phyloP scores from a whole-genome alignment of 2,329 filamentous ascomycete species.

The Thielaviopsis ethacetica region DNA sequence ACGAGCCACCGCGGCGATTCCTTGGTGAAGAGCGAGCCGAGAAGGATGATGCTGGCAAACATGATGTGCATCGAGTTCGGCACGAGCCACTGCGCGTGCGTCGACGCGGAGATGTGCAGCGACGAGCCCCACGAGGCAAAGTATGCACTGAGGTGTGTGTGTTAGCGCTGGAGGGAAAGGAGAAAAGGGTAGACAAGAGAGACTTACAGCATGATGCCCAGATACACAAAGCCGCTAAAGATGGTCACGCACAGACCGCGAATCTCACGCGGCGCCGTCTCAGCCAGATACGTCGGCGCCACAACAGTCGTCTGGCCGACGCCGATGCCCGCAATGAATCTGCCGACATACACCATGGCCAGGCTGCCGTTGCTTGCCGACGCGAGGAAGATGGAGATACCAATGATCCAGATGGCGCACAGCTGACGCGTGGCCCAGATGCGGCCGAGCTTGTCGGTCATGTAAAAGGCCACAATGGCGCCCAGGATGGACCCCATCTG shows the following conservation, averaged over 20 bases:
- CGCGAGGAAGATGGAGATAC: constrained; percentile 42
- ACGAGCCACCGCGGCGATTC: constrained; percentile 58
- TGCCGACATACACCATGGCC: constrained; percentile 43
- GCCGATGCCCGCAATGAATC: constrained; percentile 49
- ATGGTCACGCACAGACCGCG: constrained; percentile 55
- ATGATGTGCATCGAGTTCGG: constrained; percentile 65
- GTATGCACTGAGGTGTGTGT: constrained; percentile 32
- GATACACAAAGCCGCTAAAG: constrained; percentile 43
- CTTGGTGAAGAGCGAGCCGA: constrained; percentile 50
- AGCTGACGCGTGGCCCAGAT: constrained; percentile 45
- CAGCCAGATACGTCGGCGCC: constrained; percentile 55
- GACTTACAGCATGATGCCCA: constrained; percentile 49
- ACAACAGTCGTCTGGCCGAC: constrained; percentile 53
- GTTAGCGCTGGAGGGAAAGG: neutral
- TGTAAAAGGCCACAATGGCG: constrained; percentile 43
- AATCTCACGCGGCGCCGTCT: constrained; percentile 52
- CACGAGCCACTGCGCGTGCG: constrained; percentile 40
- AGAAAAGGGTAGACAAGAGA: neutral
- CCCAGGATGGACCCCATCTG: constrained; percentile 62
- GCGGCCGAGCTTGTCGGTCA: constrained; percentile 45
- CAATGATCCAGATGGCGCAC: constrained; percentile 39
- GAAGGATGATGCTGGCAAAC: constrained; percentile 55
- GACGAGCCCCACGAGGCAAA: constrained; percentile 52
- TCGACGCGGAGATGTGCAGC: constrained; percentile 30
- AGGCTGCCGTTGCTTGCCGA: constrained; percentile 33